Conservation (phyloP, 2,329 filamentous ascomycete genomes). For the Colletotrichum tropicale region DNA sequence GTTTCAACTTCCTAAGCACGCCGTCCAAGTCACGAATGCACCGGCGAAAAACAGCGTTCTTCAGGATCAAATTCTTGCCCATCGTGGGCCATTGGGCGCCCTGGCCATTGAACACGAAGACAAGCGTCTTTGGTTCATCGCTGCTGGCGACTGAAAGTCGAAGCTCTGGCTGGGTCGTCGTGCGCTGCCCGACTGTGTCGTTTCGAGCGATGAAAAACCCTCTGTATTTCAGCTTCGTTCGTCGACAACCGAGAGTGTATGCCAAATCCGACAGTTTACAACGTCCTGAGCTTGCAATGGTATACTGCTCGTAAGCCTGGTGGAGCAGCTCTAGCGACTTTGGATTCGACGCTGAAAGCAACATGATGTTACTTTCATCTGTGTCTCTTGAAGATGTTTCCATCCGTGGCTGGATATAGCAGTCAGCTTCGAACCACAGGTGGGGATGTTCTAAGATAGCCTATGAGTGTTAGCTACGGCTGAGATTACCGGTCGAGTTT, state of each 20-base stretch:
- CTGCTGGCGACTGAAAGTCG: not conserved
- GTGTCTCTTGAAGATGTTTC: not conserved
- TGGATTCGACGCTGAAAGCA: conserved; percentile 23
- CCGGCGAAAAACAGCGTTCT: not conserved
- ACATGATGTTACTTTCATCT: not conserved
- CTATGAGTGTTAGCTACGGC: not conserved
- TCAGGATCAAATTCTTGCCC: conserved; percentile 5
- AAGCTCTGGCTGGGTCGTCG: not conserved
- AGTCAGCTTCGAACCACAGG: not conserved
- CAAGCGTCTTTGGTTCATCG: conserved; percentile 27
- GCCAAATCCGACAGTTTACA: conserved; percentile 24
- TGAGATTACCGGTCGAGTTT: not conserved
- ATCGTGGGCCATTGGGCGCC: conserved; percentile 19
- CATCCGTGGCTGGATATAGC: not conserved
- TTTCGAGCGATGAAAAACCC: conserved; percentile 23
- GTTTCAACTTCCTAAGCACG: conserved; percentile 34
- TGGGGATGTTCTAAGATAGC: not conserved
- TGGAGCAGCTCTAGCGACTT: conserved; percentile 14
- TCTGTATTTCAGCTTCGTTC: conserved; percentile 30
- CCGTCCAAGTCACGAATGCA: conserved; percentile 21
- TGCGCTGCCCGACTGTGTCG: not conserved
- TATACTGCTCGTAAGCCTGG: conserved; percentile 23
- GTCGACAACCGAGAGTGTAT: conserved; percentile 32
- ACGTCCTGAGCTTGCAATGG: not conserved
- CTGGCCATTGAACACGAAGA: conserved; percentile 20